These are phyloP conservation scores for Coprinopsis strossmayeri DNA, from an alignment of 768 basidiomycete species.

Conservation along the genomic window DNA sequence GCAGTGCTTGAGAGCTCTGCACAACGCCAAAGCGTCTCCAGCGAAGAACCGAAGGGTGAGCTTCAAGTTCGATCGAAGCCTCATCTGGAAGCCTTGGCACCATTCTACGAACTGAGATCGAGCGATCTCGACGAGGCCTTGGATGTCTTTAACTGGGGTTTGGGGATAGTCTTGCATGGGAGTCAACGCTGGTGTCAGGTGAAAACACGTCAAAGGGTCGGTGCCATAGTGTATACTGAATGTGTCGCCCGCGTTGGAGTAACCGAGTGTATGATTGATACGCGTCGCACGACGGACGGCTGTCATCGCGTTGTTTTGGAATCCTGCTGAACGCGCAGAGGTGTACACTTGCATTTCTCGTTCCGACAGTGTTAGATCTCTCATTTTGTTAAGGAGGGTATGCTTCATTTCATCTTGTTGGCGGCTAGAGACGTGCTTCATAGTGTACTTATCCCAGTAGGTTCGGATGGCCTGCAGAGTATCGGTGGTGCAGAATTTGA, in stretches of 20 bases:
- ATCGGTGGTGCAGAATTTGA: slow-evolving; percentile 31
- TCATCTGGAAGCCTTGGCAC: slow-evolving; percentile 23
- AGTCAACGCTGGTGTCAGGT: slow-evolving; percentile 28
- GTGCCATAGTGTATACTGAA: slow-evolving; percentile 39
- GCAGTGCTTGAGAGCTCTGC: slow-evolving; percentile 24
- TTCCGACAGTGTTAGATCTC: no score
- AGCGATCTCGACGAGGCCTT: slow-evolving; percentile 22
- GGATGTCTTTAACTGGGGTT: slow-evolving; percentile 9
- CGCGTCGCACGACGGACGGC: no score
- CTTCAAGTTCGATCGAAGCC: slow-evolving; percentile 11
- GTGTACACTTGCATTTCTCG: no score
- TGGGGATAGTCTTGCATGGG: slow-evolving; percentile 11
- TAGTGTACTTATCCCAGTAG: slow-evolving; percentile 33
- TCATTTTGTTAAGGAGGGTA: no score
- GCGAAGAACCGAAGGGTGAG: slow-evolving; percentile 30
- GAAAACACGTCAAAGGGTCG: slow-evolving; percentile 35
- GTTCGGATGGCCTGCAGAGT: slow-evolving; percentile 32
- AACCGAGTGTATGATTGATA: slow-evolving; percentile 42
- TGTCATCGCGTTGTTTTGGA: slow-evolving; percentile 18
- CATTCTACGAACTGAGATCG: slow-evolving; percentile 28
- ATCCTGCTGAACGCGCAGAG: no score
- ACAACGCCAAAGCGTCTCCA: slow-evolving; percentile 34
- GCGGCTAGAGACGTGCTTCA: slow-evolving; percentile 20
- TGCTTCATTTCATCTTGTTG: no score
- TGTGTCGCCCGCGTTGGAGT: slow-evolving; percentile 28